Base-by-base conservation (phyloP, 306 rosid genomes). In the Dalbergia oliveri region DNA sequence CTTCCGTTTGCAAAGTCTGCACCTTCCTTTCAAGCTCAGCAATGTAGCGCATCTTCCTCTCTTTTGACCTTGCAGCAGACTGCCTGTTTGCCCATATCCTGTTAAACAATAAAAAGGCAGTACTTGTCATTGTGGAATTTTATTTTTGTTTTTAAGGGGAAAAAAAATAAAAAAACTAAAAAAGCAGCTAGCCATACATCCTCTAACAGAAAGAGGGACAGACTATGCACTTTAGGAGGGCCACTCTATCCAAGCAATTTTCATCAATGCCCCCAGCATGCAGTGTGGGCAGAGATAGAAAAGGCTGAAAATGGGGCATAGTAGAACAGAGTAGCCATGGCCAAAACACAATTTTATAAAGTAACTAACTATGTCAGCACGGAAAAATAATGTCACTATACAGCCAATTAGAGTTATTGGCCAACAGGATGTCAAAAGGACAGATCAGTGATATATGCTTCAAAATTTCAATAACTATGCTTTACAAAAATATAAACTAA, bases 81-180 rank as follows among this genome's bases (percentile, higher is more conserved):
- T 94, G 98, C 84, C 98, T 92, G 72, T 94, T 94, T 63, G 98
- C 98, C 98, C 98, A 94, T 69, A 94, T 92, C 94, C 98, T 94
- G 83, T 85, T 60, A 13, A 58, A 21, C 18, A 82, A 44, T 60
- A 77, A 78, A 60, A 77, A 41, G 1, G 39, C 26, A 85, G 59
- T 26, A 56, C 75, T 84, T 60, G 75, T 18, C 47, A 87, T 58
- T 41, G 78, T 41, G 58, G 18, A 51, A 67, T 58, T 37, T 39
- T 41, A 41, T 9, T 14, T 39, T 18, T 18, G 7, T 18, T 16
- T 15, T 10, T 9, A 0, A 50, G 13, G 1, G 19, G 10, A 11
- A 1, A 1, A 19, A 5, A 12, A 0, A 18, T 0, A 8, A 31
- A 21, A 6, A 33, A 9, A 9, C n/a, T 45, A 35, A 12, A 19